Evolutionary conservation across 2,329 filamentous ascomycete genomes (phyloP), one percentile per base, ranked within the genome.

Genomic region (Aureobasidium leucospermi): DNA sequence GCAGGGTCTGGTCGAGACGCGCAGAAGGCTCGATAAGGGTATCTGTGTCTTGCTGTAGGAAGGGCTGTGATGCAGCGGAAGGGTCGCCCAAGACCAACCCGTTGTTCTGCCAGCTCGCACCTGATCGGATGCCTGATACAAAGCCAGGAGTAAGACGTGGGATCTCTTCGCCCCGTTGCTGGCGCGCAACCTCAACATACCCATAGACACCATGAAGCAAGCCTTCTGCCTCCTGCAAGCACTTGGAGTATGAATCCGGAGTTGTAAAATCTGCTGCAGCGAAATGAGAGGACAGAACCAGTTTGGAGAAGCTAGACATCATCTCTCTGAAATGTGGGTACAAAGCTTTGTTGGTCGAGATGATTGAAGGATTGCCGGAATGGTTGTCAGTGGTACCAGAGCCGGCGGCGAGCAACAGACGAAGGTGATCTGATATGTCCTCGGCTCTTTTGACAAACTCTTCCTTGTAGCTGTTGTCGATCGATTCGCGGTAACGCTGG

Each of bases 221-320:
- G 49, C 94, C 94, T 63, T 99, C 94, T n/a, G 94, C 94, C 76
- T 99, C 94, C 71, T 95, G 90, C 65, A 97, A 75, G 69, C 94
- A 99, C 72, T 99, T 99, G 58, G 94, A 87, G 62, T 93, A 89
- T 0, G 93, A 95, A 73, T 99, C 94, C 15, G 90, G 86, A 58
- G 93, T 91, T 8, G 93, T 92, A 85, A 91, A 97, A 75, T 99
- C 94, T 36, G 93, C 90, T 6, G 93, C 91, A 41, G 94, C 94
- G 70, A 99, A 96, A 71, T 99, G 94, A 13, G 94, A 97, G 2
- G 94, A 99, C 51, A 99, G 86, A 46, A 99, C 94, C 9, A 99
- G 81, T 73, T 99, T 99, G n/a, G 94, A 97, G 73, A 99, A 99
- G 67, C 96, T 92, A 46, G 94, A 97, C 94, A 99, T 99, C 86